Conservation (phyloP, 139 green algal species). For the Limnomonas spitsbergensis region DNA sequence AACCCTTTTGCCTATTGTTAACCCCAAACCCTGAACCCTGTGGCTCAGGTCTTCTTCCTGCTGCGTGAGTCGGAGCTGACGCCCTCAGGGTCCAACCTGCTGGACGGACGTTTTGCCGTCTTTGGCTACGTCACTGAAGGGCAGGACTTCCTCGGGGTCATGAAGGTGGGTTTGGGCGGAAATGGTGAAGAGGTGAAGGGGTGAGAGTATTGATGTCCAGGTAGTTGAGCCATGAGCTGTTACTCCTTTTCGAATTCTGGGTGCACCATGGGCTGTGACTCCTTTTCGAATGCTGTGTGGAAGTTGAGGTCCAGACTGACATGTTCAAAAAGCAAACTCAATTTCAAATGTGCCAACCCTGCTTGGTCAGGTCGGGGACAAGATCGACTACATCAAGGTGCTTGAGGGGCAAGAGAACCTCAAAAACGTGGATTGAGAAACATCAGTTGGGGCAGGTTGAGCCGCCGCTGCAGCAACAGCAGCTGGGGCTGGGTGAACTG, state of each 20-base stretch:
- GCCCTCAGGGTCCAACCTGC: slow-evolving; percentile 90
- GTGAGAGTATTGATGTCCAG: no score
- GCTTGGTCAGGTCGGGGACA: slow-evolving; percentile 72
- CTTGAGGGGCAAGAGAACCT: slow-evolving; percentile 72
- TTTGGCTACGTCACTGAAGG: slow-evolving; percentile 93
- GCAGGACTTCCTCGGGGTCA: slow-evolving; percentile 46
- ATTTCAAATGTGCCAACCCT: background rate
- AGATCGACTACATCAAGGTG: slow-evolving; percentile 82
- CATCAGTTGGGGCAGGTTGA: no score
- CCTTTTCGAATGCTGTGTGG: no score
- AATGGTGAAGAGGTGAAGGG: no score
- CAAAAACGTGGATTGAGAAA: slow-evolving; percentile 34
- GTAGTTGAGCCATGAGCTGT: no score
- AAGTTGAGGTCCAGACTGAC: no score
- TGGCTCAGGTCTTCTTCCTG: slow-evolving; percentile 96
- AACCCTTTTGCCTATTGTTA: no score
- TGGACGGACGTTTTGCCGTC: slow-evolving; percentile 95
- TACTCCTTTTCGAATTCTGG: background rate
- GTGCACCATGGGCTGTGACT: background rate
- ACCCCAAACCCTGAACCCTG: no score
- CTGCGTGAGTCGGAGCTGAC: slow-evolving; percentile 98
- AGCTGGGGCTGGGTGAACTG: no score
- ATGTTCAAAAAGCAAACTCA: no score
- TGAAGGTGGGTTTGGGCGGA: slow-evolving; percentile 29
- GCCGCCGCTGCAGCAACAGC: no score